Evolutionary conservation across 805 yeast genomes (phyloP).

Genomic region (Kodamaea jinghongensis): DNA sequence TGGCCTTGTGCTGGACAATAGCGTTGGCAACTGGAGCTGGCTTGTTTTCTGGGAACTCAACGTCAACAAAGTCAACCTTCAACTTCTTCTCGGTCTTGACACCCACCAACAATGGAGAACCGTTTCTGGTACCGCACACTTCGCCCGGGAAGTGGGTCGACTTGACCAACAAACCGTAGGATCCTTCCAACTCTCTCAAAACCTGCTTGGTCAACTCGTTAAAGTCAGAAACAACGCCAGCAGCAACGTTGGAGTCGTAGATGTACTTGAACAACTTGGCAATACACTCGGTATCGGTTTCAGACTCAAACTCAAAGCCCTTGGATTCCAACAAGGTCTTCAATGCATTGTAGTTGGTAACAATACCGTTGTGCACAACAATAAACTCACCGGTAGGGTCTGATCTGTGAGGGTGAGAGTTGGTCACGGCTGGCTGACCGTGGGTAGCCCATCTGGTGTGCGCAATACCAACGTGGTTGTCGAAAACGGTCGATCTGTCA

Average conservation of each 20-base stretch:
- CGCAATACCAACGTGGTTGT: slow-evolving; percentile 92
- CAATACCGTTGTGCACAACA: slow-evolving; percentile 96
- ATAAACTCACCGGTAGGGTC: slow-evolving; percentile 81
- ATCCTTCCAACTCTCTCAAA: slow-evolving; percentile 90
- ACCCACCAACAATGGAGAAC: slow-evolving; percentile 96
- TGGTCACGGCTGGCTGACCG: slow-evolving; percentile 80
- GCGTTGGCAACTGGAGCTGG: slow-evolving; percentile 15
- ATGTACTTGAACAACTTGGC: slow-evolving; percentile 92
- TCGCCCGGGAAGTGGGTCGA: slow-evolving; percentile 93
- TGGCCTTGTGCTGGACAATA: slow-evolving; percentile 9
- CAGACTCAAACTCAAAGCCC: slow-evolving; percentile 83
- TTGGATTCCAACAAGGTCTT: slow-evolving; percentile 75
- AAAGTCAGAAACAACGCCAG: slow-evolving; percentile 80
- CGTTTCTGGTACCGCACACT: slow-evolving; percentile 95
- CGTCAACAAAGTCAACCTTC: slow-evolving; percentile 97
- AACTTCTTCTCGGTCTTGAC: slow-evolving; percentile 93
- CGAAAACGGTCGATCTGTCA: slow-evolving; percentile 63
- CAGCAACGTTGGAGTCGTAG: slow-evolving; percentile 70
- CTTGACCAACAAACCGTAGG: slow-evolving; percentile 92
- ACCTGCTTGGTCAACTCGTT: slow-evolving; percentile 91
- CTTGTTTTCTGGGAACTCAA: slow-evolving; percentile 80
- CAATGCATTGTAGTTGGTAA: slow-evolving; percentile 91
- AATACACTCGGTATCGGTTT: slow-evolving; percentile 97
- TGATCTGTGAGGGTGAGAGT: slow-evolving; percentile 96
- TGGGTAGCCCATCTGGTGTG: slow-evolving; percentile 99